These are phyloP conservation scores for Sporothrix euskadiensis DNA, from an alignment of 2,329 filamentous ascomycete genomes.

Conservation along the genomic window DNA sequence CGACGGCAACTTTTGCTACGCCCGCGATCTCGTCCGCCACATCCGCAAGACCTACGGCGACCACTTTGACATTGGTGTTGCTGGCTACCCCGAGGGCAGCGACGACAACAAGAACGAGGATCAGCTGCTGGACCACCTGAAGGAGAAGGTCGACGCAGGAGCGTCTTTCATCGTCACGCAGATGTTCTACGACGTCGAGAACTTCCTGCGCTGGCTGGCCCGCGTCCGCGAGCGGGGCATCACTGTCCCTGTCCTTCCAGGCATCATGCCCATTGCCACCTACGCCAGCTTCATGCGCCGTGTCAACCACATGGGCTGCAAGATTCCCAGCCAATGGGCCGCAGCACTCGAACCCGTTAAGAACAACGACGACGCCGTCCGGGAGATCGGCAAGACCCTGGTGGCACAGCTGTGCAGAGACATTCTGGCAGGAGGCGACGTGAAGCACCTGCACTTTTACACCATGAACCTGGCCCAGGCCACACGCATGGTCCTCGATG, in stretches of 20 bases:
- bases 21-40: slow-evolving; percentile 78
- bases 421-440: slow-evolving; percentile 72
- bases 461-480: slow-evolving; percentile 98
- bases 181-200: slow-evolving; percentile 99
- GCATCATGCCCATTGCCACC: slow-evolving; percentile 94
- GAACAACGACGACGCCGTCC: slow-evolving; percentile 91
- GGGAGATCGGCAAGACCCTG: slow-evolving; percentile 82
- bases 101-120: slow-evolving; percentile 92
- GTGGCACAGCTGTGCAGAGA: slow-evolving; percentile 88
- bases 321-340: slow-evolving; percentile 78
- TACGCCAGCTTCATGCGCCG: slow-evolving; percentile 89
- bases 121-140: slow-evolving; percentile 82
- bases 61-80: slow-evolving; percentile 96
- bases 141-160: slow-evolving; percentile 95
- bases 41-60: slow-evolving; percentile 77
- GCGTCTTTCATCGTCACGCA: slow-evolving; percentile 94
- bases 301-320: slow-evolving; percentile 87
- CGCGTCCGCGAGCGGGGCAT: slow-evolving; percentile 86
- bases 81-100: slow-evolving; percentile 92
- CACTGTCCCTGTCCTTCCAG: slow-evolving; percentile 67
- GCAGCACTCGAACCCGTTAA: slow-evolving; percentile 85
- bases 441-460: slow-evolving; percentile 93
- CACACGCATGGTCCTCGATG: slow-evolving; percentile 90
- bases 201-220: slow-evolving; percentile 86
- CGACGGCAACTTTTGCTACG: slow-evolving; percentile 86